These are phyloP conservation scores for Leccinum disarticulatum DNA, from an alignment of 768 basidiomycete species.

Conservation along the genomic window DNA sequence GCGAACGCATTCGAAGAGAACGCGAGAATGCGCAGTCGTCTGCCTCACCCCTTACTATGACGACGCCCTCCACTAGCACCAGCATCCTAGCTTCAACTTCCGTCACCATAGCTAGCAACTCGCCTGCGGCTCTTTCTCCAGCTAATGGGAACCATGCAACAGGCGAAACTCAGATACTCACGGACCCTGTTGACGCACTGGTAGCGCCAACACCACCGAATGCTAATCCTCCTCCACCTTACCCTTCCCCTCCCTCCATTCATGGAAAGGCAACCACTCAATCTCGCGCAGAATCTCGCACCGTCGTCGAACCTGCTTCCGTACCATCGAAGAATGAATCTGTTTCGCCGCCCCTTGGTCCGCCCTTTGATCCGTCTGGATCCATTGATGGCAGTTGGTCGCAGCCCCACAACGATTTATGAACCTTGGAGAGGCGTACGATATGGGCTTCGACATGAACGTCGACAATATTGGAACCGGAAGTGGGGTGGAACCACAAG, in stretches of 20 bases:
- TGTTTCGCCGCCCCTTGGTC: slow-evolving; percentile 20
- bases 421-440: slow-evolving; percentile 36
- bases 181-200: slow-evolving; percentile 15
- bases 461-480: slow-evolving; percentile 37
- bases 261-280: slow-evolving; percentile 24
- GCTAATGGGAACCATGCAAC: slow-evolving; percentile 9
- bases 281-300: slow-evolving; percentile 23
- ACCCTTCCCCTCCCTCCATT: slow-evolving; percentile 63
- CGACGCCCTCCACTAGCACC: slow-evolving; percentile 24
- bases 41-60: slow-evolving; percentile 24
- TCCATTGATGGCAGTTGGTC: slow-evolving; percentile 42
- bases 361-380: slow-evolving; percentile 45
- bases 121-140: slow-evolving; percentile 18
- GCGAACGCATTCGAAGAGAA: slow-evolving; percentile 69
- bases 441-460: slow-evolving; percentile 50
- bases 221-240: slow-evolving; percentile 33
- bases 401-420: slow-evolving; percentile 38
- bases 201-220: not conserved
- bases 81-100: slow-evolving; percentile 11
- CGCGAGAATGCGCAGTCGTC: slow-evolving; percentile 47
- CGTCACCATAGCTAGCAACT: slow-evolving; percentile 7
- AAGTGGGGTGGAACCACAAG: slow-evolving; percentile 23
- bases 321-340: slow-evolving; percentile 16
- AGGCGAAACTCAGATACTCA: slow-evolving; percentile 22
- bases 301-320: slow-evolving; percentile 15